Evolutionary conservation across 352 stramenopile genomes (phyloP), one percentile per base, ranked within the genome.

Genomic region (Pythium guiyangense): DNA sequence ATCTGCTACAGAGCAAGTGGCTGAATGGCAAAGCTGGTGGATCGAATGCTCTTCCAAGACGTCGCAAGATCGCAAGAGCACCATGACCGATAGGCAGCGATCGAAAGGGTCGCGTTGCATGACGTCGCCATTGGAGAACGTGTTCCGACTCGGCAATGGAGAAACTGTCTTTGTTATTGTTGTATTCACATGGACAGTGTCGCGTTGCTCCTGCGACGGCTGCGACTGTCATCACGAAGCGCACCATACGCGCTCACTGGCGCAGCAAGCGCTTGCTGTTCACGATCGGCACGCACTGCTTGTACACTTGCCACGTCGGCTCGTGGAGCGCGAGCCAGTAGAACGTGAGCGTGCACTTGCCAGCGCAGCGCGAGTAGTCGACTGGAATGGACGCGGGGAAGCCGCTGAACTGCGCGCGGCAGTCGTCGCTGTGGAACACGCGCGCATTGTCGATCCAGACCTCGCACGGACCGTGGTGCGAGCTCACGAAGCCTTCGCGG

Each of bases 381-480:
- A 76, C 59, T 5, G 67, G 67, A 20, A 75, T 60, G 1, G 40
- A 49, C 43, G 67, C 67, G 0, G 67, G 67, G 22, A 49, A 58
- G 17, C 51, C 64, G 17, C 44, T 34, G 39, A 68, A 75, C 58
- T 67, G 49, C 54, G 60, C 62, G 22, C 58, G 57, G 39, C 70
- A 78, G 60, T 78, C 59, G 61, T 71, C 60, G 54, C 57, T 55
- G 15, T 78, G 66, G 49, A 68, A 70, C 22, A 68, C 60, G 46
- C 60, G 57, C 27, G n/a, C 57, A 49, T 44, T 52, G 55, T 78
- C 70, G 56, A 74, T 75, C 66, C 66, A 78, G 22, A 67, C 56
- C 46, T 78, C 70, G 46, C 70, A 78, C 4, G 70, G 70, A 3
- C 70, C 70, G 49, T 72, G 54, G 46, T 78, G 70, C n/a, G 70